Conservation (phyloP, 106 monocot genomes). For the Platanthera zijinensis region DNA sequence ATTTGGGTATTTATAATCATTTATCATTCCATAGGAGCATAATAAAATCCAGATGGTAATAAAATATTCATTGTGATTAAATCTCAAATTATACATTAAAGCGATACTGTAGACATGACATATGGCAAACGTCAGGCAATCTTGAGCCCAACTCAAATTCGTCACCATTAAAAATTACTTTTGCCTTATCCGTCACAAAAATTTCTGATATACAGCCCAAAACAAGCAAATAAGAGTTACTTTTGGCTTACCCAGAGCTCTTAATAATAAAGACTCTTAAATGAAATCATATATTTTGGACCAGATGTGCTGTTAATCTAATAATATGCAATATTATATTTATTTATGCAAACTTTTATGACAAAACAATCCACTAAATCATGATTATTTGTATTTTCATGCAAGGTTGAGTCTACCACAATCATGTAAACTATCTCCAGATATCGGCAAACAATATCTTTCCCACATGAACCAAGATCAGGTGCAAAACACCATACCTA, state of each 20-base stretch:
- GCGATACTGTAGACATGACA: neutral
- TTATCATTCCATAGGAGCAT: neutral
- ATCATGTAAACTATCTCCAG: neutral
- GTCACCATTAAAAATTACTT: too few species aligned
- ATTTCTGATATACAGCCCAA: neutral
- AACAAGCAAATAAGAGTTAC: neutral
- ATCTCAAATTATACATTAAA: neutral
- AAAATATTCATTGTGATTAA: neutral
- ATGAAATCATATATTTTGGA: neutral
- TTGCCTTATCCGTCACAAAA: neutral
- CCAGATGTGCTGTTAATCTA: neutral
- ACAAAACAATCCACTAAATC: neutral
- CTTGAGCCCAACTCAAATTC: neutral
- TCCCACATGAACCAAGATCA: neutral
- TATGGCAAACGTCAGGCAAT: neutral
- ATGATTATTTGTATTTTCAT: neutral
- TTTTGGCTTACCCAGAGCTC: neutral
- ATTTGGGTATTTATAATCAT: neutral
- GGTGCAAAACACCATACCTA: neutral
- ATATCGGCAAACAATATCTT: neutral
- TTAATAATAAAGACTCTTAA: neutral
- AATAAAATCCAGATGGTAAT: neutral
- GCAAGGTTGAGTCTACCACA: neutral
- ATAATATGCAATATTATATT: neutral
- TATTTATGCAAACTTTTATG: neutral